Evolutionary conservation across 1,284 basidiomycete species (phyloP), one percentile per base, ranked within the genome.

Genomic region (Amylostereum areolatum): DNA sequence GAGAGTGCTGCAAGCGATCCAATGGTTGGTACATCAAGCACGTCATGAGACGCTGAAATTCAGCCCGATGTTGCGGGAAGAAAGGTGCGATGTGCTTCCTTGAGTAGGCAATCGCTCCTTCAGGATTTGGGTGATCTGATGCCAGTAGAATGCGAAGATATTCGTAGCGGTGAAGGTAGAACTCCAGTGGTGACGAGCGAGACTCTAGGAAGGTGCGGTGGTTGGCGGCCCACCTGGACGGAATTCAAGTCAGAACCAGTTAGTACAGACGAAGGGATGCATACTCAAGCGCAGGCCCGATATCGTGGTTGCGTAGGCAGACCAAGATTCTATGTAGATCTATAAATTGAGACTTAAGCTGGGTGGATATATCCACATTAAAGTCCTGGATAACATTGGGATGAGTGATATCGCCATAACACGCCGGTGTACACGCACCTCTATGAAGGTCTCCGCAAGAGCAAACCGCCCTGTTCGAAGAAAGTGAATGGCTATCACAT

Each of bases 101-200:
- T 12, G 89, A 91, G 66, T 98, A 98, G 1, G 70, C 66, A 40
- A 96, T 73, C 1, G 92, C 92, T 9, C 70, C 66, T 11, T 71
- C 55, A 25, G 72, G 65, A 58, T 83, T 66, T 33, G 80, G 73
- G 42, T 74, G 77, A 55, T 78, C 70, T 5, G 77, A 70, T 3
- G 75, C 76, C 27, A 88, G 70, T 10, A 91, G 74, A 3, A 92
- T 70, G 4, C 80, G 81, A 46, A 94, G 78, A 64, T 89, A 94
- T 59, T 90, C 83, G 10, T 89, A 90, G 28, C 91, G 87, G 61
- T 96, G 92, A 18, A 96, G 78, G 62, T 86, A 72, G 65, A 94
- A 97, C 55, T 92, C 88, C 7, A 97, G 75, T 0, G 88, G 77
- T 0, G 91, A 94, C 3, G 78, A 79, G 10, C 87, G 81, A 1